These are phyloP conservation scores for Penicillium cosmopolitanum DNA, from an alignment of 495 filamentous ascomycete genomes.

Conservation along the genomic window DNA sequence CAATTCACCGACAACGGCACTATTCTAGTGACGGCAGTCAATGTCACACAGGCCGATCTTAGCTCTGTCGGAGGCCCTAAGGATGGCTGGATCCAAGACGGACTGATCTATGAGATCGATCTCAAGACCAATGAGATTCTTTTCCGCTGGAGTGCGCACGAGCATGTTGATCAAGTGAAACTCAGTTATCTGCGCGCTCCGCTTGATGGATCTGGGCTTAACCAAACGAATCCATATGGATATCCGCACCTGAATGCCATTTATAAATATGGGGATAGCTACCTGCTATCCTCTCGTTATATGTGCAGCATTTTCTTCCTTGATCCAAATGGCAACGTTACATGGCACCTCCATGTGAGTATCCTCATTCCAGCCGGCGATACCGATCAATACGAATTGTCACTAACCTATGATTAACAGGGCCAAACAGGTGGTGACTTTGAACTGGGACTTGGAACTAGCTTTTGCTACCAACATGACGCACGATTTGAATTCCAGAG, in stretches of 20 bases:
- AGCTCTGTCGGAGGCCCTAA: constrained; percentile 43
- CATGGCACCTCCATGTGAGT: constrained; percentile 43
- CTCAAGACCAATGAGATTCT: constrained; percentile 43
- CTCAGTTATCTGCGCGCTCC: constrained; percentile 18
- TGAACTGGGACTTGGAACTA: constrained; percentile 21
- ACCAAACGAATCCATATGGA: constrained; percentile 35
- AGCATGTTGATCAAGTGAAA: constrained; percentile 24
- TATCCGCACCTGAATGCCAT: constrained; percentile 47
- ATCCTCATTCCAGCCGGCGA: background rate
- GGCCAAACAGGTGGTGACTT: constrained; percentile 46
- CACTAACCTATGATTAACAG: constrained; percentile 9
- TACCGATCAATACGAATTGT: background rate
- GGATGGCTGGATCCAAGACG: constrained; percentile 55
- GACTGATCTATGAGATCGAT: constrained; percentile 52
- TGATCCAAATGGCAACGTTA: constrained; percentile 33
- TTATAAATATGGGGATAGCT: constrained; percentile 36
- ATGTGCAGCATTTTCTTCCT: constrained; percentile 42
- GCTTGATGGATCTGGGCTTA: constrained; percentile 18
- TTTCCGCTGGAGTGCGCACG: constrained; percentile 40
- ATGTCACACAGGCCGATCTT: constrained; percentile 49
- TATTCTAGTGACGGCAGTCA: constrained; percentile 55
- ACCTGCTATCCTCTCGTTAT: constrained; percentile 42
- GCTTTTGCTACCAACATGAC: constrained; percentile 38
- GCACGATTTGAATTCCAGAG: constrained; percentile 25
- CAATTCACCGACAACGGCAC: constrained; percentile 49